Evolutionary conservation across 257 asterid genomes (phyloP).

Genomic region (Leonotis leonurus): DNA sequence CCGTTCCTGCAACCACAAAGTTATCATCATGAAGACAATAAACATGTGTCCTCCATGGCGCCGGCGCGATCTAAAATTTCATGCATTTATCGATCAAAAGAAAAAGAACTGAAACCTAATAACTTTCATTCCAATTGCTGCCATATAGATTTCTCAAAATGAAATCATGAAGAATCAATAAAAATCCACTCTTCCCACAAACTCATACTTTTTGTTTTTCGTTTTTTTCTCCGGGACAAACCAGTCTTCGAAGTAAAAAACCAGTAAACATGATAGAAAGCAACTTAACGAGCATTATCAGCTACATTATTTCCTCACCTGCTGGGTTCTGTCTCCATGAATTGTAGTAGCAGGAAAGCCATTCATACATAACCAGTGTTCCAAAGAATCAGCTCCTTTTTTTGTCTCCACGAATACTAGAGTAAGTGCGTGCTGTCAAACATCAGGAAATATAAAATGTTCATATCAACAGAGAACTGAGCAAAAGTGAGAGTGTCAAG

Average conservation of each 20-base stretch:
- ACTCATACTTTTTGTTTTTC: no score
- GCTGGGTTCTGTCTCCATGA: constrained; percentile 89
- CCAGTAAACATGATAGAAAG: not conserved
- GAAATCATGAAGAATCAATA: no score
- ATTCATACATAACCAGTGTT: constrained; percentile 52
- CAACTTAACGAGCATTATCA: not conserved
- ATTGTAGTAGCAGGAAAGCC: constrained; percentile 86
- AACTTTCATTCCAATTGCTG: no score
- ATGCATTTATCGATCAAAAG: no score
- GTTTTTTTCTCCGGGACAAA: no score
- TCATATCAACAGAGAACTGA: not conserved
- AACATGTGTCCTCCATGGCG: no score
- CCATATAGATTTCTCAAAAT: no score
- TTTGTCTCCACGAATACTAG: constrained; percentile 87
- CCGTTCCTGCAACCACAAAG: constrained; percentile 52
- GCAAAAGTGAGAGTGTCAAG: not conserved
- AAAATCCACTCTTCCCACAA: no score
- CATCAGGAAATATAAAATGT: constrained; percentile 2
- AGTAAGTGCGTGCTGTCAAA: constrained; percentile 61
- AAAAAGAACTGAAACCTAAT: no score
- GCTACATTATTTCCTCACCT: constrained; percentile 32
- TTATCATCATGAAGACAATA: no score
- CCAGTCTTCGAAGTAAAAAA: not conserved
- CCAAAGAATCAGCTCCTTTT: constrained; percentile 86
- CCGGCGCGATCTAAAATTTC: no score